Base-by-base conservation (phyloP, 768 basidiomycete species). In the Brasilioporus rufonigricans region DNA sequence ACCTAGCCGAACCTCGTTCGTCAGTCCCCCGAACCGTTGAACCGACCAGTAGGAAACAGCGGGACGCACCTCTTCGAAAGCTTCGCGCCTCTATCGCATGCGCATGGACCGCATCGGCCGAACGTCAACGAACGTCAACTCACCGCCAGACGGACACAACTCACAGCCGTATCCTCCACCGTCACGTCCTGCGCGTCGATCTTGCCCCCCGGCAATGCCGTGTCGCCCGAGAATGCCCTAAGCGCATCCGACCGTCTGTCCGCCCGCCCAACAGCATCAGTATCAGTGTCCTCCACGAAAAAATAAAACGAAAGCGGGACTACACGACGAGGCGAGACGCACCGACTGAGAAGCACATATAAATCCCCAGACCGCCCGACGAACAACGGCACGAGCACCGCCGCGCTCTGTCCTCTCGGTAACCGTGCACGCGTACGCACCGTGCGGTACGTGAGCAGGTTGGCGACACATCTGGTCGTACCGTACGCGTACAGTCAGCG, bases 131-230 rank as follows among this genome's bases (percentile, higher is more conserved):
- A n/a, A n/a, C n/a, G n/a, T n/a, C n/a, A 24, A 19, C 14, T 0
- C 5, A 45, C 11, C 31, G 12, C 24, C 19, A 39, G 11, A 23
- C 24, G 12, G 9, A 19, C 21, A 16, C 8, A 18, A 46, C 56
- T 46, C 67, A 93, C 91, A 19, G 92, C 93, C 3, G 92, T 86
- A 56, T 89, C 87, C 64, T 94, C 93, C 3, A 85, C 73, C 38
- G 80, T 83, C 58, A 62, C 67, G 66, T 95, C 93, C 38, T 73
- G 76, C 2, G 74, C 73, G 16, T 96, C 93, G 8, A 86, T 78
- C 65, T 86, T 91, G 0, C 93, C 93, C 7, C 93, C 93, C 0
- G 93, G 93, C 5, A 96, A 72, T 1, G 91, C 88, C 0, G 93
- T 96, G 66, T 95, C 93, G 0, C 91, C 91, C 1, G 93, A 89